Conservation (phyloP, 148 eudicot genomes). For the Rheum nobile region DNA sequence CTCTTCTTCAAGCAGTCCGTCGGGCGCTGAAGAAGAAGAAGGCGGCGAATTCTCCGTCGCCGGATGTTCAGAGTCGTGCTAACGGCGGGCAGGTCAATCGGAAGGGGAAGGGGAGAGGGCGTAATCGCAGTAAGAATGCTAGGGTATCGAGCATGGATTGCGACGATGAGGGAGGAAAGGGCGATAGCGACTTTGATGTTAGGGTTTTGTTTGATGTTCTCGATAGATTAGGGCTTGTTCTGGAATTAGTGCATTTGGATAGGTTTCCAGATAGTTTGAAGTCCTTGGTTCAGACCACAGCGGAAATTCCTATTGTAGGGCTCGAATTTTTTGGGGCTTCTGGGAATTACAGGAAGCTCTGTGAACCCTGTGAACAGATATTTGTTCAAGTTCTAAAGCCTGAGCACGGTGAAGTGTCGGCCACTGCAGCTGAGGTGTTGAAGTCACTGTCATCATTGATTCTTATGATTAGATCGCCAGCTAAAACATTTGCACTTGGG, state of each 20-base stretch:
- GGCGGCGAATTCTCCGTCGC: background rate
- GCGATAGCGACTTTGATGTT: constrained; percentile 39
- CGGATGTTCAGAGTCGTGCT: constrained; percentile 2
- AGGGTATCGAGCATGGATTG: constrained; percentile 18
- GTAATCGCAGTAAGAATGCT: constrained; percentile 8
- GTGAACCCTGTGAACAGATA: constrained; percentile 39
- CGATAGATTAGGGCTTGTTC: constrained; percentile 48
- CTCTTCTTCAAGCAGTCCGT: constrained; percentile 57
- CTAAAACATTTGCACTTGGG: constrained; percentile 40
- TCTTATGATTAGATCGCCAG: constrained; percentile 47
- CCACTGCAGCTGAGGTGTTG: constrained; percentile 61
- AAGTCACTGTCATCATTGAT: constrained; percentile 49
- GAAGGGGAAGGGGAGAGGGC: constrained; percentile 20
- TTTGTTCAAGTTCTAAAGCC: constrained; percentile 41
- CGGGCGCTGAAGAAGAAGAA: constrained; percentile 32
- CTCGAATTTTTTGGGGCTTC: constrained; percentile 41
- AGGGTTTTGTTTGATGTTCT: constrained; percentile 41
- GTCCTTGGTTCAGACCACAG: constrained; percentile 57
- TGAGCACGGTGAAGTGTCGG: constrained; percentile 62
- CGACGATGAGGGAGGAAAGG: constrained; percentile 11
- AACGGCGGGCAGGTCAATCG: constrained; percentile 10
- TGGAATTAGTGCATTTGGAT: constrained; percentile 68
- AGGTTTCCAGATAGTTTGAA: constrained; percentile 82
- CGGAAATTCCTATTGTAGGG: constrained; percentile 53
- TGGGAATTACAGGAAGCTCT: constrained; percentile 37